phyloP scores from a whole-genome alignment of 2,329 filamentous ascomycete genomes.

The Penicillium hesseltinei region DNA sequence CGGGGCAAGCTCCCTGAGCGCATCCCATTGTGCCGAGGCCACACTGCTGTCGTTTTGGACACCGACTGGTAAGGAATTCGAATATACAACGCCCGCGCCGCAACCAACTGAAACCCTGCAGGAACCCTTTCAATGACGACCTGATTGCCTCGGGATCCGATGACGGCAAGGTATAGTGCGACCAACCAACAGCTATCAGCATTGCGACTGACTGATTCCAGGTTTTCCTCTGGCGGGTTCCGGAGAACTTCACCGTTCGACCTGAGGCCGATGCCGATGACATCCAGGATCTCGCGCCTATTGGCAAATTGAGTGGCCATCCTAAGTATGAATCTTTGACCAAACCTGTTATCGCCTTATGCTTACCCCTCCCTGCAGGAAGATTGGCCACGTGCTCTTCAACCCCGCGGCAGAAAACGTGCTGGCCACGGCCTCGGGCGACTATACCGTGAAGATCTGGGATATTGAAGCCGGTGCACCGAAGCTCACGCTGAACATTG shows the following conservation, averaged over 20 bases:
- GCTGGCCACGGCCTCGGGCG: constrained; percentile 89
- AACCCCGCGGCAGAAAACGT: constrained; percentile 95
- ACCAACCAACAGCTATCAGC: constrained; percentile 7
- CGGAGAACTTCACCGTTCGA: constrained; percentile 78
- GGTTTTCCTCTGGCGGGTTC: constrained; percentile 94
- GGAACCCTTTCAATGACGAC: constrained; percentile 94
- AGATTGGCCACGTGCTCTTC: constrained; percentile 96
- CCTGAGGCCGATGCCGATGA: constrained; percentile 74
- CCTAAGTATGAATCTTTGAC: constrained; percentile 60
- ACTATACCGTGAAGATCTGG: constrained; percentile 95
- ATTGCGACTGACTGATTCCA: constrained; percentile 26
- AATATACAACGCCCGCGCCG: background rate
- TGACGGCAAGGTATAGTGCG: constrained; percentile 70
- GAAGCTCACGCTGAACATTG: constrained; percentile 75
- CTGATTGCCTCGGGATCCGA: constrained; percentile 92
- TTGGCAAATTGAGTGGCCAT: constrained; percentile 81
- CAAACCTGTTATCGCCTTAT: constrained; percentile 9
- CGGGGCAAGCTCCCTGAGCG: constrained; percentile 86
- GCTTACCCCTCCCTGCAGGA: constrained; percentile 55
- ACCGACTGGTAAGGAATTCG: constrained; percentile 80
- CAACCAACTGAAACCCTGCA: constrained; percentile 35
- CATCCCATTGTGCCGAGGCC: constrained; percentile 91
- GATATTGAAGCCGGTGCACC: constrained; percentile 78
- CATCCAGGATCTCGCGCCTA: constrained; percentile 73
- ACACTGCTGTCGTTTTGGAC: constrained; percentile 92